Evolutionary conservation across 1,284 basidiomycete genomes (phyloP), one percentile per base, ranked within the genome.

Genomic region (Moesziomyces parantarcticus): DNA sequence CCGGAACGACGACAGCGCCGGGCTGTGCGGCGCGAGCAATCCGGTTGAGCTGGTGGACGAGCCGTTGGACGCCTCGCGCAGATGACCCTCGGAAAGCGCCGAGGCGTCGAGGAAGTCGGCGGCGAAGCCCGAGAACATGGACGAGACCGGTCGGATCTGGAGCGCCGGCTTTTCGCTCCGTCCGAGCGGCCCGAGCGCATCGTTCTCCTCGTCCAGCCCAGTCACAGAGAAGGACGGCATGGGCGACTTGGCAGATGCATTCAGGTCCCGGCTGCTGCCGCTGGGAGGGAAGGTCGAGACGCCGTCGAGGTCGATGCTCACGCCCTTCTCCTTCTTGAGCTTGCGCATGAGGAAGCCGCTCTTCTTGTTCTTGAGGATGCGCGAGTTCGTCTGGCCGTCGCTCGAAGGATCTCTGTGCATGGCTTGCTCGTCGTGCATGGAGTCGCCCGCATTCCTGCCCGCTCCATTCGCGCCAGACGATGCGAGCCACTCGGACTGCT

Each of bases 341-440:
- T 72, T 78, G 34, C 74, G 65, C 44, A 68, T 22, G 18, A 80
- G 51, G 59, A 78, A 77, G 23, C 76, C 73, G 50, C 75, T 77
- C 60, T 79, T 80, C 58, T 79, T 79, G 60, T 72, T 77, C 65
- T 74, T 77, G 50, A 80, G 55, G 54, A 62, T 34, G 7, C 65
- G 65, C 58, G 50, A 34, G 51, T 43, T 61, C 13, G 57, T 58
- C 45, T 64, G 49, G 3, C 54, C 61, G 20, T 62, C 63, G 44
- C 47, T 57, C 22, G 54, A 62, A 23, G 47, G 47, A 16, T 71
- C 64, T 20, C 68, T 59, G 21, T 46, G 50, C 62, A 66, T 58
- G n/a, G 26, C 55, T 14, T 55, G n/a, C 18, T 62, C 65, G 20
- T 68, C 65, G 40, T 58, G 44, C 20, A 44, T 34, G 22, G 51